phyloP scores from a whole-genome alignment of 306 rosid genomes.

The Medicago ruthenica region DNA sequence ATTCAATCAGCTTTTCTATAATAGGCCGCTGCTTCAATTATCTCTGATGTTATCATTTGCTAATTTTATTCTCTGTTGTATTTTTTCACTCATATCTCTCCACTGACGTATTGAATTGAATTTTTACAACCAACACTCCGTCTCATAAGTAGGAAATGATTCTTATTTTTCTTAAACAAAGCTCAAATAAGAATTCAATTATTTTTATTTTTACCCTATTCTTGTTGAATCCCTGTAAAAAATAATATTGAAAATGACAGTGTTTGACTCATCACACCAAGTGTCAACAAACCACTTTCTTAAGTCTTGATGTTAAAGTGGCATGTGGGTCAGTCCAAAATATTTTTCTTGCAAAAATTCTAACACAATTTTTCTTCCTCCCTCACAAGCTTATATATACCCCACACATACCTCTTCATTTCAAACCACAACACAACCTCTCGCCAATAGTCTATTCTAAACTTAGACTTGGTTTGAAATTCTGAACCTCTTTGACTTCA shows the following conservation, averaged over 20 bases:
- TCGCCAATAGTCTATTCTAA: neutral
- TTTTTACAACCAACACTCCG: neutral
- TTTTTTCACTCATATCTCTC: neutral
- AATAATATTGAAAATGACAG: neutral
- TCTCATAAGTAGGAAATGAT: neutral
- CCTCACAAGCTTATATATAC: constrained; percentile 29
- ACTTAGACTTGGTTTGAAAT: neutral
- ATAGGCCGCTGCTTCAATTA: no score
- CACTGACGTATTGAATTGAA: neutral
- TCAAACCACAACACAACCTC: constrained; percentile 1
- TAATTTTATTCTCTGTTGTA: no score
- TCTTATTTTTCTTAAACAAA: no score
- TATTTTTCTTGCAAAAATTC: neutral
- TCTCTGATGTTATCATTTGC: no score
- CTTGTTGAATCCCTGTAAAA: neutral
- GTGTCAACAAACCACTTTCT: neutral
- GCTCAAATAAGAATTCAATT: neutral
- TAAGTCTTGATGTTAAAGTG: constrained; percentile 4
- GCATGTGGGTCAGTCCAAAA: constrained; percentile 5
- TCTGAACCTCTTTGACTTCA: neutral
- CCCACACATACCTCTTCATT: neutral
- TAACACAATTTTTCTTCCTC: neutral
- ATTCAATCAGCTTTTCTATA: no score
- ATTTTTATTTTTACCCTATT: neutral
- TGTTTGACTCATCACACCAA: constrained; percentile 6